Conservation (phyloP, 2,329 filamentous ascomycete species). For the Colletotrichum eremochloae region DNA sequence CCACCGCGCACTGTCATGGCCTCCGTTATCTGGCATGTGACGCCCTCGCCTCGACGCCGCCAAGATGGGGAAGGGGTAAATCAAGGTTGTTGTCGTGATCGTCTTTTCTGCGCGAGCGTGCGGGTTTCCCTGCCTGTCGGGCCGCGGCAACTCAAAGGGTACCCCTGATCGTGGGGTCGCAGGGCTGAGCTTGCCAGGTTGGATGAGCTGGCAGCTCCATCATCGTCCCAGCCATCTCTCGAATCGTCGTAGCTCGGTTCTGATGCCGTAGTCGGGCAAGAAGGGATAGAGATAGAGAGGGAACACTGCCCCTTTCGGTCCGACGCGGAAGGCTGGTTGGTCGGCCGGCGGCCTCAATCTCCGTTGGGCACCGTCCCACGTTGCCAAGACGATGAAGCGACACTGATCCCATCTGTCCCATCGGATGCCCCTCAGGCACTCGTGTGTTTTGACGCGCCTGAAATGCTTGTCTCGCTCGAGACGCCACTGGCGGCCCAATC, state of each 20-base stretch:
- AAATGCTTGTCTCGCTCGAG: constrained; percentile 10
- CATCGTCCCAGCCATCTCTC: constrained; percentile 34
- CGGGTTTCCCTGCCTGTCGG: background rate
- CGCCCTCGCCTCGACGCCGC: background rate
- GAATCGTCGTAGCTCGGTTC: background rate
- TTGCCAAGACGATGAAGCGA: constrained; percentile 30
- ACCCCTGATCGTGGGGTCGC: constrained; percentile 41
- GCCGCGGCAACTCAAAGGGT: background rate
- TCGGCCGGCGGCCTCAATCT: constrained; percentile 31
- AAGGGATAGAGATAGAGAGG: background rate
- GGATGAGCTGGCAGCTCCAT: constrained; percentile 42
- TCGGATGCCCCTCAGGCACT: constrained; percentile 1
- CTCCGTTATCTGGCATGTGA: background rate
- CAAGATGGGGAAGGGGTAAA: background rate
- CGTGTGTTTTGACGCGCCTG: background rate
- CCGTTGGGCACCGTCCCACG: constrained; percentile 19
- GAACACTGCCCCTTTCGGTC: background rate
- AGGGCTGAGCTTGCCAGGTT: constrained; percentile 44
- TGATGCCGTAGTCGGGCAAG: constrained; percentile 15
- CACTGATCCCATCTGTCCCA: constrained; percentile 12
- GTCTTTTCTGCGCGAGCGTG: background rate
- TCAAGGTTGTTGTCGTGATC: constrained; percentile 17
- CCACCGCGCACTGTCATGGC: background rate
- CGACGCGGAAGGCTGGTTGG: background rate
- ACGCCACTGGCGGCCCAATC: constrained; percentile 23